phyloP scores from a whole-genome alignment of 768 basidiomycete genomes.

The Mycena filopes region DNA sequence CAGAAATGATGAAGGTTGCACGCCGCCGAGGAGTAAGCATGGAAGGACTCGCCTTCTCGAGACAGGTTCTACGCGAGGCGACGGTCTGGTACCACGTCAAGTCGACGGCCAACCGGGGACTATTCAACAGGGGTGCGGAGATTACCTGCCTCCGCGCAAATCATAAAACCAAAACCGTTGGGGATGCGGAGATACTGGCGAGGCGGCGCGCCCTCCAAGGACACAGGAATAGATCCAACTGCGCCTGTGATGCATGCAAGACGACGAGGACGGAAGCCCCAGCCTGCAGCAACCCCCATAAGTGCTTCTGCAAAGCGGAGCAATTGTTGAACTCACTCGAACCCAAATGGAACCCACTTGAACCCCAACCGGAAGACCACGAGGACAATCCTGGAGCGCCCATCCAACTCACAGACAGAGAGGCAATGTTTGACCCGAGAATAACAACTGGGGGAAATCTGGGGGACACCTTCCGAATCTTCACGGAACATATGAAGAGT shows the following conservation, averaged over 20 bases:
- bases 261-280: background rate
- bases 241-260: background rate
- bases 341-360: background rate
- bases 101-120: background rate
- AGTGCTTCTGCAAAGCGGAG: background rate
- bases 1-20: background rate
- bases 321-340: background rate
- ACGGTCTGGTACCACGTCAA: constrained; percentile 7
- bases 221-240: background rate
- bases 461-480: background rate
- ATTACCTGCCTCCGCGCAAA: too few relatives aligned
- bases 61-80: background rate
- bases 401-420: background rate
- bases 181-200: background rate
- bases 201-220: background rate
- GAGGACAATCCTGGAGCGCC: background rate
- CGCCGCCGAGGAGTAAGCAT: background rate
- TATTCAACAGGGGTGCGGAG: background rate
- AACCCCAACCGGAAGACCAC: background rate
- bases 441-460: too few relatives aligned
- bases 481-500: background rate
- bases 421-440: background rate
- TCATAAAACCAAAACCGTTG: background rate
- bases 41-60: background rate
- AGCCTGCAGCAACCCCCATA: background rate